A percentile compares a stretch with the other conserved stretches of the same genome.
Evolutionary conservation across 768 basidiomycete genomes (phyloP).

Genomic region (Arthromyces matolae): DNA sequence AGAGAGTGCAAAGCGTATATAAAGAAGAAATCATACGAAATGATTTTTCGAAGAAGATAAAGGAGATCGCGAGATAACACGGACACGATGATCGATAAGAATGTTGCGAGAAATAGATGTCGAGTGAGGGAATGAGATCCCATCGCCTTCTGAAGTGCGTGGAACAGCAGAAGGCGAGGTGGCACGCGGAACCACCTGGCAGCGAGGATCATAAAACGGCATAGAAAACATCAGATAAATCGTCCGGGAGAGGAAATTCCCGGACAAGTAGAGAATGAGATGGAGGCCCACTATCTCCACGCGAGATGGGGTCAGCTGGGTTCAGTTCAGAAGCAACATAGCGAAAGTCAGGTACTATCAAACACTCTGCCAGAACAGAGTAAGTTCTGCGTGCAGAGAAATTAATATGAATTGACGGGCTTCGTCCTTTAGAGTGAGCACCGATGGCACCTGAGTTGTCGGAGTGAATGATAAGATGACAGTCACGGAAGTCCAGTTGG

Average conservation of each 20-base stretch:
- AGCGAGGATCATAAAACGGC: not conserved
- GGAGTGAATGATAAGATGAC: conserved; percentile 17
- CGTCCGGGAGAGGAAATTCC: not conserved
- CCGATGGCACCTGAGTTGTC: conserved; percentile 30
- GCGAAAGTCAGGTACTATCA: not conserved
- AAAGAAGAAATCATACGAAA: too few species aligned
- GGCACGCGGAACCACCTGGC: not conserved
- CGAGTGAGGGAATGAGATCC: too few species aligned
- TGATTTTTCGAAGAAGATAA: too few species aligned
- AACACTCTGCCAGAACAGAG: conserved; percentile 9
- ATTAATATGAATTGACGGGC: conserved; percentile 21
- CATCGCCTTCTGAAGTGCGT: not conserved
- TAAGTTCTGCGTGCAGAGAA: not conserved
- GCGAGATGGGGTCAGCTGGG: conserved; percentile 16
- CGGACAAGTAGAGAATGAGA: not conserved
- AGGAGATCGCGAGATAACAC: too few species aligned
- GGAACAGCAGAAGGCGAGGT: not conserved
- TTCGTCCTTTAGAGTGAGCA: conserved; percentile 19
- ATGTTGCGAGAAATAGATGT: too few species aligned
- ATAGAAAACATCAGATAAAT: not conserved
- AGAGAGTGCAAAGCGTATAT: too few species aligned
- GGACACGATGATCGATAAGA: too few species aligned
- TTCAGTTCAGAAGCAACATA: conserved; percentile 18
- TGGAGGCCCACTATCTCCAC: not conserved
- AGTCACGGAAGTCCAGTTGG: not conserved